These are phyloP conservation scores for Fusarium euwallaceae DNA, from an alignment of 2,329 filamentous ascomycete species.

Conservation along the genomic window DNA sequence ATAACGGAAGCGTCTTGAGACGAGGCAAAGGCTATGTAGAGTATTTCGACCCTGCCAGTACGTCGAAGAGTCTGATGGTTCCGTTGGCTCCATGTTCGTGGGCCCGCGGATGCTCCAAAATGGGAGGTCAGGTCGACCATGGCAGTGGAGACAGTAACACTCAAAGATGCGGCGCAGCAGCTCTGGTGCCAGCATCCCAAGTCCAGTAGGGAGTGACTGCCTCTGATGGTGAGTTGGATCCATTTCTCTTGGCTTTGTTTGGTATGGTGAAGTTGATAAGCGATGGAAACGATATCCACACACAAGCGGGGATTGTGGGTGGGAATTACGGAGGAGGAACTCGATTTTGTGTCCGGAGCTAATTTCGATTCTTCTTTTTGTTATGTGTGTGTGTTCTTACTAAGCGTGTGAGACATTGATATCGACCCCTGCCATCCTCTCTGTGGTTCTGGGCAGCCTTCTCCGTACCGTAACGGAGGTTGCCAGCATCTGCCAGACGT, in stretches of 20 bases:
- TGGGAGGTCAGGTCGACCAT: neutral
- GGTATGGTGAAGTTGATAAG: neutral
- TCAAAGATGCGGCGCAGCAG: neutral
- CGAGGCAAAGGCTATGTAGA: neutral
- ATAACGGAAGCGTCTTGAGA: neutral
- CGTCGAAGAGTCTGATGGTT: neutral
- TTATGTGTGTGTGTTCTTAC: neutral
- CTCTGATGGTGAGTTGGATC: neutral
- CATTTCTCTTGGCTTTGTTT: neutral
- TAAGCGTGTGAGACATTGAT: neutral
- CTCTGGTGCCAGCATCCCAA: neutral
- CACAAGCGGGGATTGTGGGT: neutral
- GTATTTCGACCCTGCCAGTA: neutral
- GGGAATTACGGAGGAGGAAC: neutral
- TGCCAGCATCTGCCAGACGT: neutral
- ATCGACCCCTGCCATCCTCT: neutral
- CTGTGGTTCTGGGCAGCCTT: too few relatives aligned
- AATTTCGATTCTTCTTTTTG: neutral
- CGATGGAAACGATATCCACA: neutral
- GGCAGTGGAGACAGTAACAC: neutral
- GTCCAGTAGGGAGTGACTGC: neutral
- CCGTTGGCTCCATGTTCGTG: neutral
- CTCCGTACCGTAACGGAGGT: too few relatives aligned
- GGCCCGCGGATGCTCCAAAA: neutral
- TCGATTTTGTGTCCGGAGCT: neutral